These are phyloP conservation scores for Allium sativum DNA, from an alignment of 106 monocot genomes.

Conservation along the genomic window DNA sequence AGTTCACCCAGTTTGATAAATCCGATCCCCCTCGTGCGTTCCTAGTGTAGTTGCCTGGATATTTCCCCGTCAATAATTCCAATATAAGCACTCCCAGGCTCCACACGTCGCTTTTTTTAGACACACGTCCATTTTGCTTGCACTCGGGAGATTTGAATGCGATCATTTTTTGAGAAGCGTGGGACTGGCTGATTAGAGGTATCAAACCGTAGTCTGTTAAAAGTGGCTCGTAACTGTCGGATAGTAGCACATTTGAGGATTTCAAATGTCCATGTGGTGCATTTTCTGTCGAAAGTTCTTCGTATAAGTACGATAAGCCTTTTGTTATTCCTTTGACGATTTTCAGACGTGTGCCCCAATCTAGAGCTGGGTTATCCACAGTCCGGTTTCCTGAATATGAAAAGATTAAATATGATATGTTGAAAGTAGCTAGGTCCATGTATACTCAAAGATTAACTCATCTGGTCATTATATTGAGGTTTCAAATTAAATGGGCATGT, in stretches of 20 bases:
- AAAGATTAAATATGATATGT: neutral
- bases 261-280: slow-evolving; percentile 75
- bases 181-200: slow-evolving; percentile 41
- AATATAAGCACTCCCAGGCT: slow-evolving; percentile 66
- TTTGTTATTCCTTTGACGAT: slow-evolving; percentile 65
- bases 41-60: slow-evolving; percentile 14
- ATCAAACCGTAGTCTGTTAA: slow-evolving; percentile 64
- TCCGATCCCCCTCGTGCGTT: slow-evolving; percentile 17
- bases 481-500: too few species aligned
- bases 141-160: slow-evolving; percentile 67
- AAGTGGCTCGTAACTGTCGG: slow-evolving; percentile 37
- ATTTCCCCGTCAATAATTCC: slow-evolving; percentile 56
- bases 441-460: neutral
- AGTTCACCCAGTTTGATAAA: slow-evolving; percentile 44
- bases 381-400: slow-evolving; percentile 3
- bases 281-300: slow-evolving; percentile 36
- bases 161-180: slow-evolving; percentile 38
- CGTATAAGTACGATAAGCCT: slow-evolving; percentile 46
- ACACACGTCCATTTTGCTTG: slow-evolving; percentile 18
- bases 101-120: slow-evolving; percentile 86
- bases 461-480: too few species aligned
- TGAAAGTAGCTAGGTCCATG: neutral
- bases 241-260: slow-evolving; percentile 72
- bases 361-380: slow-evolving; percentile 12
- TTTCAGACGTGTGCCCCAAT: slow-evolving; percentile 49